Percentiles rank a stretch among this genome's conserved stretches.
Evolutionary conservation across 768 basidiomycete species (phyloP).

Genomic region (Tylopilus subfusipes): DNA sequence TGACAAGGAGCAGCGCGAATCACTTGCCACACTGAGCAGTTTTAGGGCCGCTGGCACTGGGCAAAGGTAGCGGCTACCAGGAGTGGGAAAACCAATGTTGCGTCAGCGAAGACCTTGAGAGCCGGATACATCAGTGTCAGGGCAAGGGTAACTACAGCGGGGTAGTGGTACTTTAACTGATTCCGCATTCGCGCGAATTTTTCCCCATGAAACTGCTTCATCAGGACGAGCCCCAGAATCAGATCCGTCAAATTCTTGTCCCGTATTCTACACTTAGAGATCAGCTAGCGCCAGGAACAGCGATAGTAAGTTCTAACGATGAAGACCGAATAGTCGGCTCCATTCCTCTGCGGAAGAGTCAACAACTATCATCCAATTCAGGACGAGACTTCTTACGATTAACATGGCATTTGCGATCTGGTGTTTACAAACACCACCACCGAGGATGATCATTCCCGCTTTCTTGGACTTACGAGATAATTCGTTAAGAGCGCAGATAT

Average conservation of each 20-base stretch:
- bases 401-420: conserved; percentile 99
- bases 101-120: conserved; percentile 82
- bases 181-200: conserved; percentile 84
- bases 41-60: conserved; percentile 29
- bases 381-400: conserved; percentile 56
- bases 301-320: conserved; percentile 52
- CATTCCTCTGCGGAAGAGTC: conserved; percentile 68
- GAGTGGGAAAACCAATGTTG: conserved; percentile 93
- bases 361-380: neutral
- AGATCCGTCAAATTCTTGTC: conserved; percentile 98
- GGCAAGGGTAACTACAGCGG: neutral
- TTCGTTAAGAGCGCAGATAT: conserved; percentile 91
- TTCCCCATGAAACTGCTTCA: conserved; percentile 98
- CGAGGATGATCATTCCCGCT: conserved; percentile 97
- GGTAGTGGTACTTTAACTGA: conserved; percentile 67
- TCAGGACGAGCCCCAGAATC: conserved; percentile 97
- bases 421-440: conserved; percentile 98
- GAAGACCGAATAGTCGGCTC: conserved; percentile 95
- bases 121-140: conserved; percentile 2
- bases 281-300: neutral
- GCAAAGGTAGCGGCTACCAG: conserved; percentile 95
- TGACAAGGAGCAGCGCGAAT: neutral
- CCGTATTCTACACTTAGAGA: conserved; percentile 69
- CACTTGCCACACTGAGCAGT: neutral
- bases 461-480: conserved; percentile 80